Evolutionary conservation across 2,329 filamentous ascomycete genomes (phyloP), one percentile per base, ranked within the genome.

Genomic region (Pseudogymnoascus verrucosus): DNA sequence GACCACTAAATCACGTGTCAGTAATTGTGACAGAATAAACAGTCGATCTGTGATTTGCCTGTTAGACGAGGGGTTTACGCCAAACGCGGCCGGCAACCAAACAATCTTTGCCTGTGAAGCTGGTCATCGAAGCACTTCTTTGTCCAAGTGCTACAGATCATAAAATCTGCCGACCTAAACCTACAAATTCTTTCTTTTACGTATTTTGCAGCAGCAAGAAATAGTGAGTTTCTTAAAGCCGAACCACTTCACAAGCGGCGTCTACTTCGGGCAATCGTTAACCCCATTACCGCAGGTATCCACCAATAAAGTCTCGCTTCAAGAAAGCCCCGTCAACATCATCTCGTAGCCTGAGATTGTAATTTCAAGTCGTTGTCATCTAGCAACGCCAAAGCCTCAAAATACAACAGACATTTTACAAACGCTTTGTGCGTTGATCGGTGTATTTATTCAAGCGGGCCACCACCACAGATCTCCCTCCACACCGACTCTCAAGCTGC

Each of bases 401-500:
- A 61, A 61, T 42, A 61, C 39, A 61, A 61, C 59, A 61, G 26
- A 61, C 59, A 26, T 40, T 57, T 40, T 61, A 61, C 59, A 61
- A 61, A 39, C 59, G 59, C 59, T 40, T 61, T 61, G 59, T 61
- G 59, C 59, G 59, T 61, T 61, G 59, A 61, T 42, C 59, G 34
- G 59, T 42, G 59, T 42, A 61, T 61, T 61, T 61, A 61, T 42
- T 57, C 36, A 61, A 42, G 34, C 59, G 21, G 59, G 34, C 59
- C 39, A 61, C 39, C 34, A 61, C 19, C 36, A 16, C 59, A 39
- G 26, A 61, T n/a, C 59, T 61, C 39, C 39, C 39, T 61, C 39
- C 59, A 36, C 59, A 61, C 39, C 34, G 36, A 61, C 31, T 40
- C 34, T 67, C 51, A 70, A 62, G 28, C 67, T 68, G 69, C 83